A percentile compares a stretch with the other conserved stretches of the same genome.
phyloP scores from a whole-genome alignment of 495 filamentous ascomycete species.

The Neurospora tetraspora region DNA sequence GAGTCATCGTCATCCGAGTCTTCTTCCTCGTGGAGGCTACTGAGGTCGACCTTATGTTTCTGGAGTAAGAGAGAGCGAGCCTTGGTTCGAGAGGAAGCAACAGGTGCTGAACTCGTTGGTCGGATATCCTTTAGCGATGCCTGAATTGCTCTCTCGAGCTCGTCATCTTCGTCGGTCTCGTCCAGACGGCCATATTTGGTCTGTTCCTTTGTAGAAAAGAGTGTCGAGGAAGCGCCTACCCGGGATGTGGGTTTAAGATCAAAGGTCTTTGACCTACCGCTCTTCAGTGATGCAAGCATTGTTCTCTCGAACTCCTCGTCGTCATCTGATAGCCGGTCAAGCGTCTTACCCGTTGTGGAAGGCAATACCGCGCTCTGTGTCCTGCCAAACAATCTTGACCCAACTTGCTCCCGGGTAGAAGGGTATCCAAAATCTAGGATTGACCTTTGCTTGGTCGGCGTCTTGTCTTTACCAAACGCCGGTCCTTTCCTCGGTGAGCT shows the following conservation, averaged over 20 bases:
- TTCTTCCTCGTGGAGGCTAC: background rate
- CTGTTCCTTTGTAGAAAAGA: background rate
- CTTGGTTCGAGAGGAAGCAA: background rate
- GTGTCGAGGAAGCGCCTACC: background rate
- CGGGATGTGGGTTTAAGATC: background rate
- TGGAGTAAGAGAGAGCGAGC: background rate
- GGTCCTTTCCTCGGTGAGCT: background rate
- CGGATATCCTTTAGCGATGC: background rate
- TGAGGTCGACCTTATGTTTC: background rate
- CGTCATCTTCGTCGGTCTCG: background rate
- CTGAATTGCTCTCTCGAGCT: background rate
- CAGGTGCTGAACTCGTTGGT: background rate
- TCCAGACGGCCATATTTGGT: background rate
- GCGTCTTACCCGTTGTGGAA: background rate
- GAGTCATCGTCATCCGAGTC: conserved; percentile 8
- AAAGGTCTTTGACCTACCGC: background rate
- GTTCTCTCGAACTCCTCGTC: conserved; percentile 6
- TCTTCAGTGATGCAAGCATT: background rate
- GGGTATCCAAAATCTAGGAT: conserved; percentile 11
- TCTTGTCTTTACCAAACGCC: background rate
- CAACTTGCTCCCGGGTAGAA: background rate
- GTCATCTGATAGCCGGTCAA: conserved; percentile 6
- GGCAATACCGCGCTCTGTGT: background rate
- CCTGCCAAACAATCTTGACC: background rate
- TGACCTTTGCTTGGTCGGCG: conserved; percentile 1